Base-by-base conservation (phyloP, 192 early-diverging fungal species). In the Linnemannia schmuckeri region DNA sequence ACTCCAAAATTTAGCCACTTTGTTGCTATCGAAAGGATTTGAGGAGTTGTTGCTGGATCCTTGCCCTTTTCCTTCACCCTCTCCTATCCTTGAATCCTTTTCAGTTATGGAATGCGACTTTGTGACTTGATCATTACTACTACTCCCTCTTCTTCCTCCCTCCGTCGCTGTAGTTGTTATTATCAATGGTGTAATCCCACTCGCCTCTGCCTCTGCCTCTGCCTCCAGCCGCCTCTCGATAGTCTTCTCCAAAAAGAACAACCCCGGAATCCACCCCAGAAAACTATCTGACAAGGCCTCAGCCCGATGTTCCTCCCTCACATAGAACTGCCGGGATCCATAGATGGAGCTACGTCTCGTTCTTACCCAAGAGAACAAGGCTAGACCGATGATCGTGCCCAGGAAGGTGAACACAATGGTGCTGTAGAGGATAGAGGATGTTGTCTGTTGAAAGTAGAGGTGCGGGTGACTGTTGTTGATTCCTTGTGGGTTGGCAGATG, bases 321-420 rank as follows among this genome's bases (percentile, higher is more conserved):
- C 66, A 55, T 76, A 81, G 74, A 81, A 81, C 55, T 68, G 72
- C 0, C 80, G 71, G 3, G 72, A 68, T 13, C 54, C 74, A 75
- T 75, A 81, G 38, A 81, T 81, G 0, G 80, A 81, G 3, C 33
- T 47, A 13, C 80, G 22, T 38, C 74, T 46, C 27, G 66, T 69
- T 22, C 73, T 38, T 22, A 70, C 80, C 41, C 35, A 81, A 2
- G 80, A 81, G 74, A 81, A 81, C 9, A 81, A 69, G 24, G 52
- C 17, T 22, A 81, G 30, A 12, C 49, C 49, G 18, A 47, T 10
- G 18, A 74, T 30, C 3, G 72, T 72, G 37, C 9, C 35, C 7
- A 74, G 9, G 7, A 66, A 33, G 0, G 79, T 41, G 27, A 80
- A 74, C 3, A 66, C 72, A 30, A 80, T 49, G 6, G 79, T 46